Base-by-base conservation (phyloP, 139 green algal genomes). In the Protoeuglena noctilucae region DNA sequence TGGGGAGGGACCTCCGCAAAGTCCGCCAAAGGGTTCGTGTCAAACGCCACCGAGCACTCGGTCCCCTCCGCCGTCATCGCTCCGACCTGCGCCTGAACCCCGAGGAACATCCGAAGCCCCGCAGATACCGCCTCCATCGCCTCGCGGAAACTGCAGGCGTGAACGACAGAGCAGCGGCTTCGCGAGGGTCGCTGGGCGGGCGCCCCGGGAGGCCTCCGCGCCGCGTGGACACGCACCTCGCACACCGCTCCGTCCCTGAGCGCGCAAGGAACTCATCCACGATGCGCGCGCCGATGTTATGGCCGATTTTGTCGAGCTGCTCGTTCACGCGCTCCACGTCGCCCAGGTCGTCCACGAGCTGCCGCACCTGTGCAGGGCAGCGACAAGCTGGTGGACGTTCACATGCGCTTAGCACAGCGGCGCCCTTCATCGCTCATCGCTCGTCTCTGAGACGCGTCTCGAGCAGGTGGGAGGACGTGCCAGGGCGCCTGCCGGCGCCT, bases 261-360 rank as follows among this genome's bases (percentile, higher is more conserved):
- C 31, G 29, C 21, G 49, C 49, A n/a, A 55, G 29, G 22, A 55
- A 55, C 17, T 55, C 49, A 12, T 55, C 49, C 49, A 34, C 49
- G 24, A 55, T n/a, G 24, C 49, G 28, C 4, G 31, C 22, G 17
- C 49, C 49, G n/a, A 55, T 55, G 49, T 30, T 40, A 6, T 55
- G 49, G 4, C 49, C 49, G 24, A 55, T 55, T 14, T 6, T 34
- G 49, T 55, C 49, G 24, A 55, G 49, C 49, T 34, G 49, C 49
- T 30, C 22, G 49, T 55, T 55, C 21, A 55, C 49, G 6, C 31
- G 21, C 5, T 55, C 49, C 31, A 29, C 24, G 17, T 28, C 28
- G 21, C 31, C 21, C 21, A 40, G 24, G 29, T 55, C 49, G 24
- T 22, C 16, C 23, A 55, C 16, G 16, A 55, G 22, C 17, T 55